Evolutionary conservation across 1,284 basidiomycete genomes (phyloP).

Genomic region (Cyathus olla): DNA sequence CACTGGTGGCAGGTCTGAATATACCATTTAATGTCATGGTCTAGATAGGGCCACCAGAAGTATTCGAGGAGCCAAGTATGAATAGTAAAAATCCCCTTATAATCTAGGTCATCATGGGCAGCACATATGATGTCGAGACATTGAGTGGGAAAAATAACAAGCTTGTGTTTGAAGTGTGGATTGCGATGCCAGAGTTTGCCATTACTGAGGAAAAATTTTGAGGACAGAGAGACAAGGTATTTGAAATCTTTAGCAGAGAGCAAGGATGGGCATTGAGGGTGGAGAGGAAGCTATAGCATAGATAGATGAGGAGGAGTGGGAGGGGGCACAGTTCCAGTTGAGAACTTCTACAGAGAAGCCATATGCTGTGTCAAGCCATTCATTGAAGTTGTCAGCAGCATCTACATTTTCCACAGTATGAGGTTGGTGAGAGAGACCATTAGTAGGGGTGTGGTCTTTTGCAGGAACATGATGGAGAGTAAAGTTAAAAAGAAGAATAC

Average conservation of each 20-base stretch:
- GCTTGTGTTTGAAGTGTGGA: background rate
- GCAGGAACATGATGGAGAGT: constrained; percentile 44
- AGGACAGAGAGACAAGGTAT: background rate
- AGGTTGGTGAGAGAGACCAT: constrained; percentile 39
- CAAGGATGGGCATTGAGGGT: background rate
- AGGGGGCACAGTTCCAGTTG: background rate
- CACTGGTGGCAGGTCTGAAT: constrained; percentile 49
- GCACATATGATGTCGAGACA: background rate
- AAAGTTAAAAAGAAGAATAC: constrained; percentile 49
- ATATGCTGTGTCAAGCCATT: background rate
- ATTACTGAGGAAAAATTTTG: background rate
- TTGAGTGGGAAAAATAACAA: background rate
- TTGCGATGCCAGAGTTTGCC: background rate
- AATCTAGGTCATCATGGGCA: constrained; percentile 32
- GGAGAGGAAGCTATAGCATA: background rate
- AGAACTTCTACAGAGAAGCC: background rate
- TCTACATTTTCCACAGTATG: constrained; percentile 14
- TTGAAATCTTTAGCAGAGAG: background rate
- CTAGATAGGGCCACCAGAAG: constrained; percentile 33
- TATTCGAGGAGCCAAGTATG: constrained; percentile 10
- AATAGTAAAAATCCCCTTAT: constrained; percentile 31
- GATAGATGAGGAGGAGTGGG: background rate
- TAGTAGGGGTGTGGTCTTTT: constrained; percentile 25
- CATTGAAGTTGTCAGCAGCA: constrained; percentile 7
- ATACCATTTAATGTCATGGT: constrained; percentile 40